Conservation (phyloP, 2,329 filamentous ascomycete species). For the Exophiala xenobiotica region DNA sequence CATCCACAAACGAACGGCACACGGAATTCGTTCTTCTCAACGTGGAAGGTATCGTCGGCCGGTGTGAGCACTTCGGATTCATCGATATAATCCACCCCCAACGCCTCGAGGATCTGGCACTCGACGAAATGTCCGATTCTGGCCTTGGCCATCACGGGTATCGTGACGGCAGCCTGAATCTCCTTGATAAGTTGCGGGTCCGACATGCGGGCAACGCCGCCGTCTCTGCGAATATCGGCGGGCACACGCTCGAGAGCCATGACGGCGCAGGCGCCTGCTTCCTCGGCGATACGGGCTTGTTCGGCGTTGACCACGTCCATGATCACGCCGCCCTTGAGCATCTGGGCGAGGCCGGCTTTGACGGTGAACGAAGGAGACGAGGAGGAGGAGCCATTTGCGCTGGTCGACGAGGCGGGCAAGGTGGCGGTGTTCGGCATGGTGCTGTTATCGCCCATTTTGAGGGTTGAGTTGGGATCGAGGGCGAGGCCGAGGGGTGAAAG, state of each 20-base stretch:
- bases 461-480: conserved; percentile 5
- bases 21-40: conserved; percentile 80
- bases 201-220: conserved; percentile 95
- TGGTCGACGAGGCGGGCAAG: conserved; percentile 12
- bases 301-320: conserved; percentile 97
- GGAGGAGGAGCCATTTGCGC: conserved; percentile 8
- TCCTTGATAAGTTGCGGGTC: conserved; percentile 92
- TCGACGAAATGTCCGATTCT: conserved; percentile 97
- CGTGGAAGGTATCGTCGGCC: conserved; percentile 85
- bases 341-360: conserved; percentile 93
- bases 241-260: conserved; percentile 98
- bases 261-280: conserved; percentile 91
- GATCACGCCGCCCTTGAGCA: conserved; percentile 98
- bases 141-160: conserved; percentile 98
- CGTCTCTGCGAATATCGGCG: conserved; percentile 88
- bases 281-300: conserved; percentile 93
- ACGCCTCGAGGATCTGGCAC: conserved; percentile 92
- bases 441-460: conserved; percentile 30
- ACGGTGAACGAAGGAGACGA: conserved; percentile 68
- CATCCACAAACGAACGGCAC: conserved; percentile 96
- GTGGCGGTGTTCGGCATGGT: conserved; percentile 22
- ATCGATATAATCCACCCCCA: conserved; percentile 97
- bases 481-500: not conserved
- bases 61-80: conserved; percentile 97
- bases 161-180: conserved; percentile 92